Conservation (phyloP, 129 eudicot species). For the Calendula officinalis region DNA sequence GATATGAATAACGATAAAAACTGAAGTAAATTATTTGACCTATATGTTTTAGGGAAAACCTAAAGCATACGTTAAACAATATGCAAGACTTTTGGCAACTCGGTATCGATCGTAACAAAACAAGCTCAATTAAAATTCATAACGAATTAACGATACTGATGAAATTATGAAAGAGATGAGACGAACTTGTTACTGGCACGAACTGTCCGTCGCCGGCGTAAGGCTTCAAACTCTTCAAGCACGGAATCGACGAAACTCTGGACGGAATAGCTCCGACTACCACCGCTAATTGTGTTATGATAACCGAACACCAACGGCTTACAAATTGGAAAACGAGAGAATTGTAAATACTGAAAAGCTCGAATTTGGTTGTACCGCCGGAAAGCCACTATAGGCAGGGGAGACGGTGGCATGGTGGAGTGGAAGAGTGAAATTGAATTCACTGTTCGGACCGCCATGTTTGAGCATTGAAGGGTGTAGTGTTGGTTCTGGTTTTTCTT, state of each 20-base stretch:
- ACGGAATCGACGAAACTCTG: conserved; percentile 52
- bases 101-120: not conserved
- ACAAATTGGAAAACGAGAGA: conserved; percentile 18
- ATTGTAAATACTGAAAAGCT: conserved; percentile 26
- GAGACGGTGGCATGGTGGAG: conserved; percentile 43
- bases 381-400: conserved; percentile 29
- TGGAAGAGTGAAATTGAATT: conserved; percentile 48
- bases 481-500: conserved; percentile 6
- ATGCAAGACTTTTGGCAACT: not conserved
- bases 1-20: not conserved
- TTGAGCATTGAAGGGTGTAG: conserved; percentile 10
- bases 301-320: conserved; percentile 25
- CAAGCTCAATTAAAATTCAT: conserved; percentile 10
- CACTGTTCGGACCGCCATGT: conserved; percentile 64
- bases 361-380: conserved; percentile 35
- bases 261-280: conserved; percentile 36
- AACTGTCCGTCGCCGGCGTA: conserved; percentile 42
- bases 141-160: not conserved
- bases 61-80: not conserved
- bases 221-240: conserved; percentile 48
- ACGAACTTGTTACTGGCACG: conserved; percentile 56
- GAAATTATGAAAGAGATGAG: not conserved
- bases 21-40: not conserved
- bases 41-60: not conserved
- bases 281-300: conserved; percentile 13